These are phyloP conservation scores for Alternaria conjuncta DNA, from an alignment of 2,329 filamentous ascomycete genomes.

Conservation along the genomic window DNA sequence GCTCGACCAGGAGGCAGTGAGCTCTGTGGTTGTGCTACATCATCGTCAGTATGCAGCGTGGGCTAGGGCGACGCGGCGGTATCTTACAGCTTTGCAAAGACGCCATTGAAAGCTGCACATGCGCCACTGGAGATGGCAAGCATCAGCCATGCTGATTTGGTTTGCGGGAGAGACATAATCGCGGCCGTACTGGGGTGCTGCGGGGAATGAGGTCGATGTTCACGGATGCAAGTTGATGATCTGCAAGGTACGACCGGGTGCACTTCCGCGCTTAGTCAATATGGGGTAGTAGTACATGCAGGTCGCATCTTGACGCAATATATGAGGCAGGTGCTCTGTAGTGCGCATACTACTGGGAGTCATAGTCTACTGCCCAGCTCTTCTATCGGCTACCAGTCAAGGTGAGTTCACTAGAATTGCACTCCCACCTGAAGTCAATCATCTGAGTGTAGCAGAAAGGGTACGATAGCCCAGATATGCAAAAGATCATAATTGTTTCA, in stretches of 20 bases:
- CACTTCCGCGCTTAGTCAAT: conserved; percentile 27
- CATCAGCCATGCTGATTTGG: conserved; percentile 59
- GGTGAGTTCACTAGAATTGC: neutral
- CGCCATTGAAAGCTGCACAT: conserved; percentile 81
- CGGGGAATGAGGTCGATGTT: conserved; percentile 1
- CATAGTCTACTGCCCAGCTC: neutral
- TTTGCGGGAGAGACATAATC: conserved; percentile 31
- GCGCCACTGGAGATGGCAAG: conserved; percentile 76
- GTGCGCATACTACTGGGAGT: neutral
- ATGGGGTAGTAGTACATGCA: conserved; percentile 7
- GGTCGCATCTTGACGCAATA: conserved; percentile 1
- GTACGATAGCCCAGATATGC: neutral
- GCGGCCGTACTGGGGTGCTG: neutral
- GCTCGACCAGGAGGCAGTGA: conserved; percentile 62
- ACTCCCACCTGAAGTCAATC: neutral
- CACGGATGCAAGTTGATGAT: conserved; percentile 12
- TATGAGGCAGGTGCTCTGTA: neutral
- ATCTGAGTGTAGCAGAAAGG: neutral
- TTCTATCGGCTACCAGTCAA: neutral
- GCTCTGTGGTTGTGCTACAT: conserved; percentile 64
- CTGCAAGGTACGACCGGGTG: conserved; percentile 21
- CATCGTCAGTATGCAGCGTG: conserved; percentile 11
- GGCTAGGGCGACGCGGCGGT: neutral
- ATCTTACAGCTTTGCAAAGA: conserved; percentile 79
- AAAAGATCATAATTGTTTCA: conserved; percentile 2